These are phyloP conservation scores for Aureococcus anophagefferens DNA, from an alignment of 108 stramenopile genomes.

Conservation along the genomic window DNA sequence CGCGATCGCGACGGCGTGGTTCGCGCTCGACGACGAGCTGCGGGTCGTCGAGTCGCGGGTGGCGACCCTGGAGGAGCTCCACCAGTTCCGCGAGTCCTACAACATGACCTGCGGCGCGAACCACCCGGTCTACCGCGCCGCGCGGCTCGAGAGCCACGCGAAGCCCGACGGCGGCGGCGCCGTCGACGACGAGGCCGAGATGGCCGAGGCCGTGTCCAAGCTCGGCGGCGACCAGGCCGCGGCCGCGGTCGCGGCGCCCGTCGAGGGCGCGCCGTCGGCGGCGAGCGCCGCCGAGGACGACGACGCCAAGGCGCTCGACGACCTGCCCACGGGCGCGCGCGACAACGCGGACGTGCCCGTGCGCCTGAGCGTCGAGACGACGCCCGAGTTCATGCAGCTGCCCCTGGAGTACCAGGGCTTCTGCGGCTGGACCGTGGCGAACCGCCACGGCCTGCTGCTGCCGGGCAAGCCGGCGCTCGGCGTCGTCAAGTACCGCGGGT, in stretches of 20 bases:
- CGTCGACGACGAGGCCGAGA: conserved; percentile 29
- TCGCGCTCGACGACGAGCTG: conserved; percentile 29
- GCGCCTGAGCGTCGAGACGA: conserved; percentile 29
- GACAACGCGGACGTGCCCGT: conserved; percentile 6
- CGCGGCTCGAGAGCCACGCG: conserved; percentile 6
- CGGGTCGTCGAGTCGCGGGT: conserved; percentile 15
- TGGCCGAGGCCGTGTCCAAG: conserved; percentile 10
- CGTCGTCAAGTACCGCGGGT: conserved; percentile 32
- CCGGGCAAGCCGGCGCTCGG: conserved; percentile 49
- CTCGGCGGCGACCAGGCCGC: too few species aligned
- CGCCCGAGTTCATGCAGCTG: conserved; percentile 51
- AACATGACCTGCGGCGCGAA: conserved; percentile 8
- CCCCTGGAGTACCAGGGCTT: conserved; percentile 51
- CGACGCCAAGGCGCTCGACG: background rate
- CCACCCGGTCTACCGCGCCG: conserved; percentile 3
- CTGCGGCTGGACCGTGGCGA: conserved; percentile 35
- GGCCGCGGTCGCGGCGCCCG: background rate
- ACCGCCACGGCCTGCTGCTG: conserved; percentile 37
- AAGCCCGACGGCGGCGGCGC: conserved; percentile 6
- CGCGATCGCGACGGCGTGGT: conserved; percentile 35
- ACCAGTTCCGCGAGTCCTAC: conserved; percentile 19
- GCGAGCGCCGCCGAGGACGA: background rate
- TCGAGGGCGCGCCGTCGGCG: background rate
- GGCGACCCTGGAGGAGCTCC: conserved; percentile 15
- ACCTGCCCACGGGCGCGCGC: background rate